Conservation (phyloP, 495 filamentous ascomycete species). For the Xylaria flabelliformis region DNA sequence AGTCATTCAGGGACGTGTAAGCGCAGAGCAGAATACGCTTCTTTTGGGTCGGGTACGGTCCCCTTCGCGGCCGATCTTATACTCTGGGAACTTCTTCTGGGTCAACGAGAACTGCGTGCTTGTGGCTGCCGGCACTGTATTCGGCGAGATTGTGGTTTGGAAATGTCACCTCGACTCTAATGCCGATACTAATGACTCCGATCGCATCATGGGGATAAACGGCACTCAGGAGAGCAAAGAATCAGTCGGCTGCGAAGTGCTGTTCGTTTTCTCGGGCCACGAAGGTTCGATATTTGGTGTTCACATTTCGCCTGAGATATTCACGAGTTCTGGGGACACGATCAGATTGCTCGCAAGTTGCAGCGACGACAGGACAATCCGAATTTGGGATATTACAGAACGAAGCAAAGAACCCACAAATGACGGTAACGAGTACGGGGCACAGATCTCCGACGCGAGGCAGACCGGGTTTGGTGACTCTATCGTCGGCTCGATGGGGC, state of each 20-base stretch:
- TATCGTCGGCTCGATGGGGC: conserved; percentile 24
- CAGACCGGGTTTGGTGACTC: conserved; percentile 56
- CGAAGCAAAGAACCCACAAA: conserved; percentile 16
- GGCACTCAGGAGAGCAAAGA: conserved; percentile 14
- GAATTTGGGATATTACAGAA: conserved; percentile 81
- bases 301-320: conserved; percentile 69
- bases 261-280: conserved; percentile 83
- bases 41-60: conserved; percentile 57
- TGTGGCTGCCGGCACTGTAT: conserved; percentile 87
- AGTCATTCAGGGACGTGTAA: conserved; percentile 49
- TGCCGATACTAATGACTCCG: neutral
- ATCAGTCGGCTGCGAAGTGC: conserved; percentile 48
- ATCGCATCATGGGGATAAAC: neutral
- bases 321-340: conserved; percentile 39
- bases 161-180: conserved; percentile 59
- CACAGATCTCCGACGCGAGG: conserved; percentile 40
- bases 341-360: conserved; percentile 81
- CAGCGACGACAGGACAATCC: conserved; percentile 91
- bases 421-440: conserved; percentile 27
- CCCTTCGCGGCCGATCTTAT: conserved; percentile 84
- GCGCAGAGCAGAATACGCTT: conserved; percentile 29
- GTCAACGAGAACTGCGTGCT: conserved; percentile 65
- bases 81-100: conserved; percentile 76
- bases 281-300: conserved; percentile 95
- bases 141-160: conserved; percentile 93